Evolutionary conservation across 2,329 filamentous ascomycete species (phyloP), one percentile per base, ranked within the genome.

Genomic region (Fusarium mundagurra): DNA sequence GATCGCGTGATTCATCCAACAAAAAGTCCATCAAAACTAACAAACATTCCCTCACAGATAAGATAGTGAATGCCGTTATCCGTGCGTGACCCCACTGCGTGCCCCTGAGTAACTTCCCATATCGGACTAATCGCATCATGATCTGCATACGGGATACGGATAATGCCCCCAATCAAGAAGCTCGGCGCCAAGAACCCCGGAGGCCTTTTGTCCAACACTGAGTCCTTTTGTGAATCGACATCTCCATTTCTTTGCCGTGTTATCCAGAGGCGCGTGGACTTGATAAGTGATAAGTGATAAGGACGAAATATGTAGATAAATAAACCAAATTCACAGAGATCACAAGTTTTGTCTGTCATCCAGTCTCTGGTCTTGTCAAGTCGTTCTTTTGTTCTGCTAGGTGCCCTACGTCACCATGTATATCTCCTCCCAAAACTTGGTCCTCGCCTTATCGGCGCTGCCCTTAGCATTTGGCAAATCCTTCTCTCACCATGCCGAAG

Each of bases 91-190:
- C 44, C 68, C 67, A 67, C 67, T 27, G 14, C 17, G 4, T 27
- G 33, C 61, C 61, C 67, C 68, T 71, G 48, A 47, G 57, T 38
- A 44, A 54, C 47, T 70, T 50, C 67, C 60, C 33, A 34, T 51
- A 61, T 22, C 11, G 22, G 67, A 45, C 34, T 29, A 61, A 51
- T 45, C 33, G 17, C 53, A 38, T 55, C 54, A 61, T 67, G 68
- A 71, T 61, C 61, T 67, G 54, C 67, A 44, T 44, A 31, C 36
- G 47, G 29, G 24, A 44, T 54, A 47, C 67, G 68, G 67, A 36
- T 50, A 53, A 53, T 44, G 31, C 38, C 29, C 68, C 68, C 34
- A 71, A 71, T 71, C 5, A 29, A 71, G 68, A 44, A 71, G 68
- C 29, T 71, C 48, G 34, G 34, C 39, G 67, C 67, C 61, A 71